Conservation (phyloP, 805 yeast genomes). For the Metschnikowia lochheadii region DNA sequence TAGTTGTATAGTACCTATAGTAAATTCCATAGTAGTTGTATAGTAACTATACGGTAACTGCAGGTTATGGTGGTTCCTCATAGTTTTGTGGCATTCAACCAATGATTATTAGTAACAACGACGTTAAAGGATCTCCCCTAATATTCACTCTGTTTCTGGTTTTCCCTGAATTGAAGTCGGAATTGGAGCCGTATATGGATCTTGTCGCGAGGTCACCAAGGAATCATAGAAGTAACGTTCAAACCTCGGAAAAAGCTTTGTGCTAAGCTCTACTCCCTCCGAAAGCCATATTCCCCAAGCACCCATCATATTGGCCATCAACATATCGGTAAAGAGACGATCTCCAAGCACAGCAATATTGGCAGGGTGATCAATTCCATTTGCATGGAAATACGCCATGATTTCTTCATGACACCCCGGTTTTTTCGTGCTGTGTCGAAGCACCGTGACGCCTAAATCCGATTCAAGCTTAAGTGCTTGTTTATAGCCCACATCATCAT, state of each 20-base stretch:
- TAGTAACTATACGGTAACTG: too few relatives aligned
- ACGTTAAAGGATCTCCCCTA: background rate
- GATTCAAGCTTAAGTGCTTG: conserved; percentile 64
- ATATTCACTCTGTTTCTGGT: background rate
- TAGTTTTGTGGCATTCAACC: too few relatives aligned
- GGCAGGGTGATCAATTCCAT: conserved; percentile 50
- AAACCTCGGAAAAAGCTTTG: conserved; percentile 46
- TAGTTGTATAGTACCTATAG: too few relatives aligned
- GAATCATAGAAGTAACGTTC: conserved; percentile 43
- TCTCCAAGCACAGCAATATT: conserved; percentile 83
- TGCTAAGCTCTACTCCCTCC: conserved; percentile 64
- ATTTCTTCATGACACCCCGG: conserved; percentile 79
- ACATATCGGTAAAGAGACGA: conserved; percentile 81
- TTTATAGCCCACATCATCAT: conserved; percentile 55
- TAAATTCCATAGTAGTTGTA: too few relatives aligned
- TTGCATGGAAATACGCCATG: conserved; percentile 49
- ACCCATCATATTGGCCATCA: conserved; percentile 95
- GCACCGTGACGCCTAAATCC: conserved; percentile 63
- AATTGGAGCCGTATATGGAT: conserved; percentile 17
- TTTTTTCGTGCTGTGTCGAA: conserved; percentile 70
- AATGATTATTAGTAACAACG: too few relatives aligned
- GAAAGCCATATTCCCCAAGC: conserved; percentile 78
- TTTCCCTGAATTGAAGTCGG: conserved; percentile 5
- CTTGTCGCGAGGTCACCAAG: conserved; percentile 12
- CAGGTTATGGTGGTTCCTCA: too few relatives aligned